A percentile compares a stretch with the other conserved stretches of the same genome.
Evolutionary conservation across 2,329 filamentous ascomycete genomes (phyloP).

Genomic region (Chaetomiaceae sp.): DNA sequence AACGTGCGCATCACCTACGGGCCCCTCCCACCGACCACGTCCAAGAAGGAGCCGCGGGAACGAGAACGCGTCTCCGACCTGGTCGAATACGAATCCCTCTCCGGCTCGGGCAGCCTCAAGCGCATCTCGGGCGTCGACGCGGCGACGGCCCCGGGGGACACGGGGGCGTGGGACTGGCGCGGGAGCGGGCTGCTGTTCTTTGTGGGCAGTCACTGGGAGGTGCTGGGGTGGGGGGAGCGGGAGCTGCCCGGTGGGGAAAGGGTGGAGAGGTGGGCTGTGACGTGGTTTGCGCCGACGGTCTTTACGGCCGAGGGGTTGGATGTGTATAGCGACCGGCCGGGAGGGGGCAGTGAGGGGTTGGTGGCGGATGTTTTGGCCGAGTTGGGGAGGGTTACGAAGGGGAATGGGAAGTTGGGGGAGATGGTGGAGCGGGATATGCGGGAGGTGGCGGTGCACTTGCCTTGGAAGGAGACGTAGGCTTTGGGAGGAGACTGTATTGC

Average conservation of each 20-base stretch:
- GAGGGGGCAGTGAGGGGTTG: conserved; percentile 56
- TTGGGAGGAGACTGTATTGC: no score
- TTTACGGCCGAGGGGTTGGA: conserved; percentile 82
- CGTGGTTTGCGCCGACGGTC: conserved; percentile 76
- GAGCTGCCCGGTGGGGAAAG: conserved; percentile 31
- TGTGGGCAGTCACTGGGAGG: conserved; percentile 73
- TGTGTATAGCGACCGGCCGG: conserved; percentile 62
- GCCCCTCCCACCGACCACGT: conserved; percentile 37
- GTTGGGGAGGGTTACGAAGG: conserved; percentile 43
- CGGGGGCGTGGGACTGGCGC: conserved; percentile 66
- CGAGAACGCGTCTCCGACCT: conserved; percentile 58
- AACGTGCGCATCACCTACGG: conserved; percentile 79
- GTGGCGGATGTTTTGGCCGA: conserved; percentile 53
- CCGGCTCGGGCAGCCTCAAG: conserved; percentile 47
- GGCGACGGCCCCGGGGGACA: conserved; percentile 27
- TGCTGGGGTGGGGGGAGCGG: conserved; percentile 67
- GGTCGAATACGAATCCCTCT: conserved; percentile 62
- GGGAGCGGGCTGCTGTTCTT: conserved; percentile 72
- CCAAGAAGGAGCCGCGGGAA: neutral
- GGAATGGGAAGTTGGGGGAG: conserved; percentile 48
- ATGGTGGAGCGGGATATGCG: conserved; percentile 47
- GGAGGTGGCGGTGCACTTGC: conserved; percentile 48
- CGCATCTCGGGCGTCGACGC: conserved; percentile 63
- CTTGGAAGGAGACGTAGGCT: conserved; percentile 42
- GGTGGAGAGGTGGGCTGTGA: conserved; percentile 68